These are phyloP conservation scores for Podosphaera fusca DNA, from an alignment of 2,329 filamentous ascomycete genomes.

Conservation along the genomic window DNA sequence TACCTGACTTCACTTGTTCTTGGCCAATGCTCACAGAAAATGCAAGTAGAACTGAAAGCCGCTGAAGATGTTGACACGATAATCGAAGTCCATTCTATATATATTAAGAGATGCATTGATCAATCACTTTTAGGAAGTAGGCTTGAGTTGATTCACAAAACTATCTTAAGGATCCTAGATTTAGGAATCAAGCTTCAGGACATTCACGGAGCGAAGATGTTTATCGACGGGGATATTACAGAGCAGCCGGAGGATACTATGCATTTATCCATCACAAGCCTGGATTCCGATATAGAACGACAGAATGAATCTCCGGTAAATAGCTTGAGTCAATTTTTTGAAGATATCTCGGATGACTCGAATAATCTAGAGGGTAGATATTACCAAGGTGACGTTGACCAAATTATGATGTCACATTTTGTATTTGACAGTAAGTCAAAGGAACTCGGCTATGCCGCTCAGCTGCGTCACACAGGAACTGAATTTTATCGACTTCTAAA, in stretches of 20 bases:
- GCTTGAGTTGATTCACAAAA: conserved; percentile 45
- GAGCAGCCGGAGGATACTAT: conserved; percentile 12
- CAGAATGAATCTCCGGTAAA: neutral
- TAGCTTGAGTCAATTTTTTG: too few species aligned
- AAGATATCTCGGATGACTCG: conserved; percentile 2
- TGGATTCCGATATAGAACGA: conserved; percentile 10
- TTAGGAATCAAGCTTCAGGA: conserved; percentile 48
- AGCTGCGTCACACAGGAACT: conserved; percentile 30
- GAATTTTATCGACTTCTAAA: conserved; percentile 42
- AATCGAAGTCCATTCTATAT: conserved; percentile 44
- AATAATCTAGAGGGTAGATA: conserved; percentile 17
- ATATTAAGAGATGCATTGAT: conserved; percentile 36
- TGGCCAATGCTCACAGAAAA: conserved; percentile 29
- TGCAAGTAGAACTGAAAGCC: conserved; percentile 32
- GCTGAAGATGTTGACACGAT: conserved; percentile 62
- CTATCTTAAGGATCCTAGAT: conserved; percentile 55
- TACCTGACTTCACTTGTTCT: conserved; percentile 58
- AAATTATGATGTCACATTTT: conserved; percentile 19
- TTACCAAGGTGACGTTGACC: conserved; percentile 16
- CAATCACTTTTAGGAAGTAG: conserved; percentile 48
- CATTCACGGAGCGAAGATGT: conserved; percentile 21
- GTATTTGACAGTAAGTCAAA: conserved; percentile 3
- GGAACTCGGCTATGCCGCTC: conserved; percentile 21
- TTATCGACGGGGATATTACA: conserved; percentile 6
- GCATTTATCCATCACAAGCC: conserved; percentile 13